Evolutionary conservation across 2,329 filamentous ascomycete genomes (phyloP), one percentile per base, ranked within the genome.

Genomic region (Canariomyces notabilis): DNA sequence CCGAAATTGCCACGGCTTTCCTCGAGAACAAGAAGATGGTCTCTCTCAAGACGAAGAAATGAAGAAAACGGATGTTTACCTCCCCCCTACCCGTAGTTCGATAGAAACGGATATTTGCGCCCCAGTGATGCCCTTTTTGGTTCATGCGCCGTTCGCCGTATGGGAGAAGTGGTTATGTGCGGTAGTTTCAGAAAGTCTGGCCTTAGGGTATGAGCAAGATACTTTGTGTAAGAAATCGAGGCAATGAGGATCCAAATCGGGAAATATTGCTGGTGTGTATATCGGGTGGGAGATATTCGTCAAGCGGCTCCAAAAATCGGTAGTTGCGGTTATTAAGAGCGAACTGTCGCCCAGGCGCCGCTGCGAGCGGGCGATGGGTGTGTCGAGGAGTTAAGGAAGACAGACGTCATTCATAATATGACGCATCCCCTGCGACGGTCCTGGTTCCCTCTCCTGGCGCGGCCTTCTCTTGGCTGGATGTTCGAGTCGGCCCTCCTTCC

Each of bases 131-230:
- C 57, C 54, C 53, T 57, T 66, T 63, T 65, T 62, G 59, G 54
- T 64, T 65, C 61, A 62, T 69, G 64, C 67, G 66, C 67, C 67
- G 59, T 68, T 68, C 67, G 65, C 67, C 66, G 57, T 55, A 53
- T 61, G 58, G 57, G 59, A 59, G 52, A 57, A 43, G 42, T 43
- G 55, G 49, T 53, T 41, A 53, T 54, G 47, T 52, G 42, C 44
- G 37, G 45, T 52, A 40, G 37, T 47, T 45, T 37, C 19, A 45
- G 33, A 46, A 37, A 43, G 32, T 51, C 51, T 50, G 49, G 35
- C 37, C 42, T 42, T 48, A 47, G 53, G 51, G 50, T 56, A 54
- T 56, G 56, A 52, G 49, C 54, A 56, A 49, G 37, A 49, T 53
- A 56, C 29, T 39, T 11, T 40, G 32, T 42, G 41, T 31, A 46